Conservation (phyloP, 352 stramenopile species). For the Aphanomyces astaci region DNA sequence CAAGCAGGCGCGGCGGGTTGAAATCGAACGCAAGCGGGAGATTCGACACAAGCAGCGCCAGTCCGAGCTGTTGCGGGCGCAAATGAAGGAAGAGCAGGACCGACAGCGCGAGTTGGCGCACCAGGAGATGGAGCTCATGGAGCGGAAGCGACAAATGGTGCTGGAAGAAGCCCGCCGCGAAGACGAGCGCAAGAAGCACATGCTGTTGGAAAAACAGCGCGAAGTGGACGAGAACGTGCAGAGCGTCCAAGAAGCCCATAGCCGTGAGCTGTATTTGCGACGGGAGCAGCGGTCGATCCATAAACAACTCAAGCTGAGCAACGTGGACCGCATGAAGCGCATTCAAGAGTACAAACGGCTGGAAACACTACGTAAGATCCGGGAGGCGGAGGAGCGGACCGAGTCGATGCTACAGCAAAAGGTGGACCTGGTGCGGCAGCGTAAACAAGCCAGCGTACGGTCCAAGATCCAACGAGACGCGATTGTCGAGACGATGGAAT, state of each 20-base stretch:
- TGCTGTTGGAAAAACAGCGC: constrained; percentile 48
- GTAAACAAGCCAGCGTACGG: constrained; percentile 69
- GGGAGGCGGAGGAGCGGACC: constrained; percentile 74
- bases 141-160: constrained; percentile 62
- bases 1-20: constrained; percentile 50
- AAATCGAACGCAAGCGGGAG: constrained; percentile 53
- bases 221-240: constrained; percentile 65
- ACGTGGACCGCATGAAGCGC: constrained; percentile 87
- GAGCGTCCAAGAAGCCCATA: constrained; percentile 58
- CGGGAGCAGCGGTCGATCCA: constrained; percentile 79
- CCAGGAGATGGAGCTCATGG: constrained; percentile 59
- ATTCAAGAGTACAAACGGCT: constrained; percentile 87
- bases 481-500: constrained; percentile 85
- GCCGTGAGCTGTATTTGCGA: constrained; percentile 63
- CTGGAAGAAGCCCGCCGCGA: constrained; percentile 57
- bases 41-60: constrained; percentile 55
- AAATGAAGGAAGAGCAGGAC: constrained; percentile 55
- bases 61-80: constrained; percentile 2
- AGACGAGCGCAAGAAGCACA: constrained; percentile 66
- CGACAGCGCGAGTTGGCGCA: constrained; percentile 45
- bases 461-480: constrained; percentile 84
- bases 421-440: constrained; percentile 64
- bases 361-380: constrained; percentile 82
- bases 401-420: constrained; percentile 77
- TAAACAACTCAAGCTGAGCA: constrained; percentile 80